Conservation (phyloP, 2,329 filamentous ascomycete species). For the Claviceps digitariae region DNA sequence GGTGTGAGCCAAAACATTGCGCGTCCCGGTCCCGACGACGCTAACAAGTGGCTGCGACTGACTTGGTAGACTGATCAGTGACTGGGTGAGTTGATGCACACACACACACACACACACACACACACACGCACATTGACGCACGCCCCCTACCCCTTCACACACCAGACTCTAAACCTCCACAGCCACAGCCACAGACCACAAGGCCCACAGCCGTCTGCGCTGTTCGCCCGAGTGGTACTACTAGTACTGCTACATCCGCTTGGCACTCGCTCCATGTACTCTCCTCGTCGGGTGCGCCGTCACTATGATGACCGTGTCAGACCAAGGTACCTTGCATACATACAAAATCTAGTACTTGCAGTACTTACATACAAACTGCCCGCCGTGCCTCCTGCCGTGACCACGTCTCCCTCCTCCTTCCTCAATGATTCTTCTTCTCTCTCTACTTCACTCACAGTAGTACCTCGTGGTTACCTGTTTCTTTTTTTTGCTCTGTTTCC, state of each 20-base stretch:
- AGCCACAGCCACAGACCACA: background rate
- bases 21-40: background rate
- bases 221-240: too few relatives aligned
- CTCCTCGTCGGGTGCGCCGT: background rate
- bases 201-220: too few relatives aligned
- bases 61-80: too few relatives aligned
- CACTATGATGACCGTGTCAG: background rate
- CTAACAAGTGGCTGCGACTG: background rate
- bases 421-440: background rate
- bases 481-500: constrained; percentile 8
- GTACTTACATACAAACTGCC: too few relatives aligned
- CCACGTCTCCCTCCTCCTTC: background rate
- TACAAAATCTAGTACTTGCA: too few relatives aligned
- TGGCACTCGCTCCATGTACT: background rate
- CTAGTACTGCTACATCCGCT: too few relatives aligned
- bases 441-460: background rate
- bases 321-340: background rate
- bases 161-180: background rate
- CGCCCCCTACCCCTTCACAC: background rate
- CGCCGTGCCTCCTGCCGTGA: background rate
- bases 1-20: background rate
- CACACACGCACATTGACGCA: background rate
- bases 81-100: too few relatives aligned
- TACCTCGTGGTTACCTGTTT: background rate
- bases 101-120: background rate